Evolutionary conservation across 164 flowering plant genomes (phyloP), one percentile per base, ranked within the genome.

Genomic region (Vitis riparia): DNA sequence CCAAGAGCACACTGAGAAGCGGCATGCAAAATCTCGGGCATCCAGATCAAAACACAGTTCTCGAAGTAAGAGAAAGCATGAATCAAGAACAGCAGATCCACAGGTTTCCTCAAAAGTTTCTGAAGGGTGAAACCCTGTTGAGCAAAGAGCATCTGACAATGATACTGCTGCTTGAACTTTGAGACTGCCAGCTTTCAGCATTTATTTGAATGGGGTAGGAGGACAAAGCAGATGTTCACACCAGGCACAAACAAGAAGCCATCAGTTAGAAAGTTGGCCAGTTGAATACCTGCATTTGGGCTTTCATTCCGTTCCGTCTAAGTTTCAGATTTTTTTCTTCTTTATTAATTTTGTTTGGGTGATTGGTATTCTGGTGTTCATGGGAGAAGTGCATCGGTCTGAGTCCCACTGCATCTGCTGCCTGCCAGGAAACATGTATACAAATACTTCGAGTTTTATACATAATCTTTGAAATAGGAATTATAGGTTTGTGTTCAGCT

Each of bases 31-130:
- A 79, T 71, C 78, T 15, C 80, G 85, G 52, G 10, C 79, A 62
- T 62, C 89, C 68, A 82, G 84, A 78, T 75, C 88, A 64, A 90
- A 76, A 69, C 93, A 81, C 37, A 73, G 85, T 68, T 84, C 88
- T 49, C 81, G 86, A 37, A 79, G 80, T 78, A 91, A 89, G 82
- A 88, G 84, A 74, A 90, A 86, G 85, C 92, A 62, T 67, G 91
- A 82, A 63, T 16, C 87, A 23, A 83, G 78, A 55, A 44, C 48
- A 55, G 63, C 62, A 53, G 92, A 85, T 13, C 47, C 77, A 48
- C 87, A 80, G 66, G 80, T 65, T 66, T 76, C 86, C 9, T 62
- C 50, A 17, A 79, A 64, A 76, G 80, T 75, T 32, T 52, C 79
- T 8, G 83, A 76, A 62, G 69, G 82, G 55, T 85, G 72, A 79